Evolutionary conservation across 768 basidiomycete genomes (phyloP).

Genomic region (Boletus rex-veris): DNA sequence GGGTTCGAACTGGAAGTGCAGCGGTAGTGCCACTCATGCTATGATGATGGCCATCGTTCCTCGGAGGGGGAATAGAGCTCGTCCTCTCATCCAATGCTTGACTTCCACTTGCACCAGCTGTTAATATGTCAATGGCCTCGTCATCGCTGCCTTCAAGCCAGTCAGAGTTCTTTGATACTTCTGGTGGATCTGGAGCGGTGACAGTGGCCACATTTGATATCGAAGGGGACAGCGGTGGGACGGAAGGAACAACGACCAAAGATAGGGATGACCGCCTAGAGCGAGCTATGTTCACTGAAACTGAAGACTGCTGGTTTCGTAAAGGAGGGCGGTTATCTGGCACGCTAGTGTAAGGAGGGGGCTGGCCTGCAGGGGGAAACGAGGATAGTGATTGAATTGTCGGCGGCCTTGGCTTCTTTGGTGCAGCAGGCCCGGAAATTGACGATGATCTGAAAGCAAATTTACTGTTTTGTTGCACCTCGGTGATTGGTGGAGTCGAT

Average conservation of each 20-base stretch:
- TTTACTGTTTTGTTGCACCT: conserved; percentile 20
- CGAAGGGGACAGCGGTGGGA: conserved; percentile 35
- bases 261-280: conserved; percentile 54
- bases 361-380: conserved; percentile 44
- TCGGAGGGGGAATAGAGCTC: conserved; percentile 43
- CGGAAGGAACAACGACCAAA: conserved; percentile 49
- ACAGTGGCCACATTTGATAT: conserved; percentile 33
- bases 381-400: conserved; percentile 22
- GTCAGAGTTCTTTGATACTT: conserved; percentile 52
- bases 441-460: conserved; percentile 19
- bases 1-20: conserved; percentile 30
- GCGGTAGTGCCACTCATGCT: conserved; percentile 13
- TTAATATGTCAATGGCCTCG: conserved; percentile 79
- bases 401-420: conserved; percentile 28
- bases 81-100: conserved; percentile 82
- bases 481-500: conserved; percentile 45
- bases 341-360: conserved; percentile 60
- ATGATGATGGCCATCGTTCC: conserved; percentile 24
- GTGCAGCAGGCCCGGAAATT: conserved; percentile 8
- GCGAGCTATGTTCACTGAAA: conserved; percentile 42
- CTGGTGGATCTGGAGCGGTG: conserved; percentile 35
- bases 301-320: conserved; percentile 39
- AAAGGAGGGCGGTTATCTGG: conserved; percentile 33
- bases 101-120: conserved; percentile 78
- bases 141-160: conserved; percentile 84